phyloP scores from a whole-genome alignment of 192 early-diverging fungal species.

The Pecoramyces ruminantium region DNA sequence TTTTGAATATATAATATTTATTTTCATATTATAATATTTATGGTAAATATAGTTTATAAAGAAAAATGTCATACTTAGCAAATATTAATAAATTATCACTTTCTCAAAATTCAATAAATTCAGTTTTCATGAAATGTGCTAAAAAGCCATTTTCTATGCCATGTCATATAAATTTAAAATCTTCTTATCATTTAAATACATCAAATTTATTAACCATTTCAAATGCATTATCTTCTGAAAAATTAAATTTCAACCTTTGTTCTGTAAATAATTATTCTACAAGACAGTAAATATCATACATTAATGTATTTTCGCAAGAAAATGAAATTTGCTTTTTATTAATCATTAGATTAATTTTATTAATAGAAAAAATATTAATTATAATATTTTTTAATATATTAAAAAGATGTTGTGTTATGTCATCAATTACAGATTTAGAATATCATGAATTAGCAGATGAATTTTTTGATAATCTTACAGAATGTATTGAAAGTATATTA shows the following conservation, averaged over 20 bases:
- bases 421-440: not conserved
- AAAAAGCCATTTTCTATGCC: not conserved
- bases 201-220: not conserved
- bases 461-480: not conserved
- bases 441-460: not conserved
- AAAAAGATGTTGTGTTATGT: not conserved
- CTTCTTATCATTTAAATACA: not conserved
- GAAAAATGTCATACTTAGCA: not conserved
- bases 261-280: not conserved
- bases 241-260: not conserved
- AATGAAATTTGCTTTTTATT: no score
- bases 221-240: not conserved
- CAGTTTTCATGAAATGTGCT: not conserved
- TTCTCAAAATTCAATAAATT: not conserved
- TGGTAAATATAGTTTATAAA: no score
- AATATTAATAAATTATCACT: not conserved
- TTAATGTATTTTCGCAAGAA: no score
- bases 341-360: no score
- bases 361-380: no score
- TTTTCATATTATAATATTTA: no score
- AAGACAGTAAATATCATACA: not conserved
- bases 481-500: not conserved
- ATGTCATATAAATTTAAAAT: not conserved
- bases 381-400: not conserved
- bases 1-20: no score